Percentiles rank a stretch among this genome's conserved stretches.
Conservation (phyloP, 225 moss, liverwort and hornwort species). For the Marchantia paleacea region DNA sequence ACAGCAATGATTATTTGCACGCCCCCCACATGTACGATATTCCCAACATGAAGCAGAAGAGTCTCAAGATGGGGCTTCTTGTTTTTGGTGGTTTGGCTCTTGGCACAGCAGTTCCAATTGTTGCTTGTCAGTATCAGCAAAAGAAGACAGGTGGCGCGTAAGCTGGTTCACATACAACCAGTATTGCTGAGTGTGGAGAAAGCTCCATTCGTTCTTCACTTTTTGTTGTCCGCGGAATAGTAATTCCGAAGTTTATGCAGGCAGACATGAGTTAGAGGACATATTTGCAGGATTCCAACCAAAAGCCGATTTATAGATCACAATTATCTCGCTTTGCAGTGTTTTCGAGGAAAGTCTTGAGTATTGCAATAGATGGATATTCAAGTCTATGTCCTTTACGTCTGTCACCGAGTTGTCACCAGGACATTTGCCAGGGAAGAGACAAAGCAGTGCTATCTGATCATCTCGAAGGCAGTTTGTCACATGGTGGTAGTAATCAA, state of each 20-base stretch:
- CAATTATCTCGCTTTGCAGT: background rate
- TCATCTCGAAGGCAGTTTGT: background rate
- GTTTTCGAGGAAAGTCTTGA: conserved; percentile 8
- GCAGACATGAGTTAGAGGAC: background rate
- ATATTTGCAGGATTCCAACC: background rate
- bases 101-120: conserved; percentile 61
- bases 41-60: conserved; percentile 57
- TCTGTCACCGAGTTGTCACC: background rate
- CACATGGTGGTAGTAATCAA: background rate
- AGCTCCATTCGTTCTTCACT: background rate
- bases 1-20: conserved; percentile 79
- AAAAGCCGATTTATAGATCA: background rate
- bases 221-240: background rate
- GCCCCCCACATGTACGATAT: conserved; percentile 93
- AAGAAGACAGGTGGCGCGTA: conserved; percentile 53
- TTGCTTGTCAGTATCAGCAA: conserved; percentile 59
- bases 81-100: conserved; percentile 65
- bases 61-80: conserved; percentile 54
- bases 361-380: conserved; percentile 4
- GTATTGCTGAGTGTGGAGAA: background rate
- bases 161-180: conserved; percentile 7
- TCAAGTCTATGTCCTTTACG: background rate
- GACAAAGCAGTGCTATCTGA: conserved; percentile 13
- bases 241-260: background rate
- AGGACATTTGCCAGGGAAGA: conserved; percentile 6